Conservation (phyloP, 2,329 filamentous ascomycete genomes). For the Colletotrichum gloeosporioides region DNA sequence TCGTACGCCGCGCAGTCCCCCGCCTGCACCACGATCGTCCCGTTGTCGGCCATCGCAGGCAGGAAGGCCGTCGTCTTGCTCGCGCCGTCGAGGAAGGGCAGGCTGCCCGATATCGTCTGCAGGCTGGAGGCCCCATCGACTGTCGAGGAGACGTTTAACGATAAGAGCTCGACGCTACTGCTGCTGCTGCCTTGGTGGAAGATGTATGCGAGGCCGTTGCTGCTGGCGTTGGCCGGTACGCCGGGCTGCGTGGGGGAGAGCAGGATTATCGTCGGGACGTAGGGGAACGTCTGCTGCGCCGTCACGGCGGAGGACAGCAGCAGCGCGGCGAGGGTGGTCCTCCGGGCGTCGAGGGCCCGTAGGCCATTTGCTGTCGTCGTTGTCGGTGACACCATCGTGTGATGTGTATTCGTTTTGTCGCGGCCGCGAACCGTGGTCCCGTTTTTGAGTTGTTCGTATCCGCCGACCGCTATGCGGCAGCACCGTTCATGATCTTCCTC, state of each 20-base stretch:
- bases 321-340: conserved; percentile 5
- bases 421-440: neutral
- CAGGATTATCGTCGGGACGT: conserved; percentile 78
- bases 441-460: conserved; percentile 6
- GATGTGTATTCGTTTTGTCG: neutral
- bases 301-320: conserved; percentile 18
- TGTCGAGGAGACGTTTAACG: conserved; percentile 68
- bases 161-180: conserved; percentile 57
- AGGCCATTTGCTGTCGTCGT: neutral
- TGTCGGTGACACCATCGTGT: neutral
- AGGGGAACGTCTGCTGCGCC: conserved; percentile 65
- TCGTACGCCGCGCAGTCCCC: conserved; percentile 70
- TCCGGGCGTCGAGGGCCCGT: neutral
- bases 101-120: conserved; percentile 56
- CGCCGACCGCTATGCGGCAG: conserved; percentile 15
- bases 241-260: conserved; percentile 53
- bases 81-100: conserved; percentile 66
- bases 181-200: conserved; percentile 59
- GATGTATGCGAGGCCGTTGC: conserved; percentile 69
- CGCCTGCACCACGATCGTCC: conserved; percentile 74
- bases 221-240: conserved; percentile 39
- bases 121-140: conserved; percentile 53
- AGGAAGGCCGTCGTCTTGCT: conserved; percentile 64
- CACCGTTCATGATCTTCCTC: conserved; percentile 7
- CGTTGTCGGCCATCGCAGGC: conserved; percentile 69